Percentiles rank a stretch among this genome's conserved stretches.
Evolutionary conservation across 2,329 filamentous ascomycete genomes (phyloP).

Genomic region (Rugonectria rugulosa): DNA sequence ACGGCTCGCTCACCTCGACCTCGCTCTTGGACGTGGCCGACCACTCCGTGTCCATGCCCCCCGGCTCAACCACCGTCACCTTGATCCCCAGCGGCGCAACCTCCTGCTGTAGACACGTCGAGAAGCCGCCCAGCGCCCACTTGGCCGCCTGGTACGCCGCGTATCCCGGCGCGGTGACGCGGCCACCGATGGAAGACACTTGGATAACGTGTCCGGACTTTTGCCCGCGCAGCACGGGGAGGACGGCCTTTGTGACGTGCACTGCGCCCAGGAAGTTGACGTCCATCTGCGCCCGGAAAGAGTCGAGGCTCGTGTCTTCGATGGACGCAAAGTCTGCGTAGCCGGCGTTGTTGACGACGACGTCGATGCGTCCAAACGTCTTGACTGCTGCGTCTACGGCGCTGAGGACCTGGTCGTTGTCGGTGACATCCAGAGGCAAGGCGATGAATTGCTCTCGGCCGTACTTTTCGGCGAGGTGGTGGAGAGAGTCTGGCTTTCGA

Average conservation of each 20-base stretch:
- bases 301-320: conserved; percentile 57
- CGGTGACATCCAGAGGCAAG: conserved; percentile 58
- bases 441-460: conserved; percentile 54
- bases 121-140: conserved; percentile 48
- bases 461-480: conserved; percentile 46
- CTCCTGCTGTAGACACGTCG: conserved; percentile 45
- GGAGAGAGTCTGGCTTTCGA: conserved; percentile 46
- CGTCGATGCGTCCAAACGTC: conserved; percentile 19
- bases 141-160: conserved; percentile 49
- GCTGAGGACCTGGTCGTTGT: conserved; percentile 17
- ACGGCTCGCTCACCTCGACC: conserved; percentile 41
- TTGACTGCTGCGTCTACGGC: conserved; percentile 9
- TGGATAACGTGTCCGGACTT: conserved; percentile 47
- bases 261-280: conserved; percentile 66
- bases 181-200: conserved; percentile 47
- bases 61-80: conserved; percentile 48
- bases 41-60: conserved; percentile 50
- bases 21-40: conserved; percentile 42
- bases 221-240: conserved; percentile 43
- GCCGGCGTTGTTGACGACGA: conserved; percentile 43
- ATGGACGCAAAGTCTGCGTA: conserved; percentile 61
- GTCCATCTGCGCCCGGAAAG: conserved; percentile 62
- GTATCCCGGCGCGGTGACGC: conserved; percentile 42
- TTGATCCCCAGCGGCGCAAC: conserved; percentile 46
- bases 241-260: conserved; percentile 54